Evolutionary conservation across 345 rosid genomes (phyloP).

Genomic region (Xanthoceras sorbifolium): DNA sequence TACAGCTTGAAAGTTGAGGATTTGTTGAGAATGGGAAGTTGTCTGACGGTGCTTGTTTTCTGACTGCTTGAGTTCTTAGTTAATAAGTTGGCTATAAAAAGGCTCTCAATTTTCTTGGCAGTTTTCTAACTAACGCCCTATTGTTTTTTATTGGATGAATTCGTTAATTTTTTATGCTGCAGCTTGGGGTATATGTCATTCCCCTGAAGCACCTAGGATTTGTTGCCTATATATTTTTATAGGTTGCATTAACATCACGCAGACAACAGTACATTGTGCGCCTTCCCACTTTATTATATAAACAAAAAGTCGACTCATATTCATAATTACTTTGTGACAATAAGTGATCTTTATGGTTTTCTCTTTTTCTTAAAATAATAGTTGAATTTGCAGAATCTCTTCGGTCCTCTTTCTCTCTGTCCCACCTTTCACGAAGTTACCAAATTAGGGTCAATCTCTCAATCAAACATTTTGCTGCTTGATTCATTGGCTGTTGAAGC

Average conservation of each 20-base stretch:
- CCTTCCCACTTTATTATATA: not conserved
- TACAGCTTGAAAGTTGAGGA: not conserved
- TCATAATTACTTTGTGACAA: not conserved
- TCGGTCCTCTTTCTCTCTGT: not conserved
- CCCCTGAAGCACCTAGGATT: not conserved
- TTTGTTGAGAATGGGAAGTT: not conserved
- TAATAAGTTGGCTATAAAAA: not conserved
- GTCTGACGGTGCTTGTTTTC: not conserved
- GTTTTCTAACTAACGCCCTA: not conserved
- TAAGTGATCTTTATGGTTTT: no score
- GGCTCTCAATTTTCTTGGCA: not conserved
- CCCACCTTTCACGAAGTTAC: not conserved
- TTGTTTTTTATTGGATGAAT: not conserved
- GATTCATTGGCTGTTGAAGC: not conserved
- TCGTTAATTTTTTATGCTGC: constrained; percentile 3
- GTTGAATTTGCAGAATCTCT: not conserved
- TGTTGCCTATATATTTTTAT: not conserved
- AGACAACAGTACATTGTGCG: not conserved
- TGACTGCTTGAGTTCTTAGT: not conserved
- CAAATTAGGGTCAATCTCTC: not conserved
- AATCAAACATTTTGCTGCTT: not conserved
- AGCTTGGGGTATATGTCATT: not conserved
- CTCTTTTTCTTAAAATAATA: not conserved
- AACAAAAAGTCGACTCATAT: not conserved
- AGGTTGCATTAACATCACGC: not conserved